Percentiles rank a stretch among this genome's conserved stretches.
These are phyloP conservation scores for Solioccasus polychromus DNA, from an alignment of 768 basidiomycete species.

Conservation along the genomic window DNA sequence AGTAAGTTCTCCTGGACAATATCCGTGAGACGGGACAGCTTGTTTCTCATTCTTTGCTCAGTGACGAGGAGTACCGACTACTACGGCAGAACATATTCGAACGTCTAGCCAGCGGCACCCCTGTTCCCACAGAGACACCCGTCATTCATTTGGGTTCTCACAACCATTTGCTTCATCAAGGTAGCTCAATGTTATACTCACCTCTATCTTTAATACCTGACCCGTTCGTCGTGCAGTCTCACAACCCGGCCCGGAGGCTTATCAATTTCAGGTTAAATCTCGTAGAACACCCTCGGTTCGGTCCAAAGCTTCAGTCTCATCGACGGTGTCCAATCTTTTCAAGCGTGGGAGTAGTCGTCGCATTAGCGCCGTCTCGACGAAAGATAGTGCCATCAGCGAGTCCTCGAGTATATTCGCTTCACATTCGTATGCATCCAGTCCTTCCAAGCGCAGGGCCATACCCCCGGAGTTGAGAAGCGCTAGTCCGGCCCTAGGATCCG, in stretches of 20 bases:
- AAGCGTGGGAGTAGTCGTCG: slow-evolving; percentile 42
- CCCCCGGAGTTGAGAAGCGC: slow-evolving; percentile 40
- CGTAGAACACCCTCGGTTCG: slow-evolving; percentile 51
- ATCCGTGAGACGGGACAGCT: background rate
- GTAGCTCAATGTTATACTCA: slow-evolving; percentile 1
- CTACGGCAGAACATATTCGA: slow-evolving; percentile 84
- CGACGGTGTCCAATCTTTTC: slow-evolving; percentile 50
- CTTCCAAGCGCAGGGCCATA: slow-evolving; percentile 44
- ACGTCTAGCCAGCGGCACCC: slow-evolving; percentile 58
- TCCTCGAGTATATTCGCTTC: slow-evolving; percentile 41
- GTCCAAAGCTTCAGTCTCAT: slow-evolving; percentile 51
- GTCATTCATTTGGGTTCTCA: slow-evolving; percentile 53
- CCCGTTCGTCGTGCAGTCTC: slow-evolving; percentile 10
- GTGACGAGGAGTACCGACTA: slow-evolving; percentile 84
- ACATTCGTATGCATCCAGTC: slow-evolving; percentile 28
- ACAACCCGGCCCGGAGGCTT: slow-evolving; percentile 15
- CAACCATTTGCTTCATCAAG: slow-evolving; percentile 23
- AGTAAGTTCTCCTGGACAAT: slow-evolving; percentile 42
- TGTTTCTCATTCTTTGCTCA: slow-evolving; percentile 27
- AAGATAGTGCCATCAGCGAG: slow-evolving; percentile 40
- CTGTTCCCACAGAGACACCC: slow-evolving; percentile 60
- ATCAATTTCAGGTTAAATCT: slow-evolving; percentile 33
- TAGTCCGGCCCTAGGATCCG: slow-evolving; percentile 20
- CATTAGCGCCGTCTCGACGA: slow-evolving; percentile 36
- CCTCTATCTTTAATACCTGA: background rate